Percentiles rank a stretch among this genome's conserved stretches.
These are phyloP conservation scores for Pyricularia pennisetigena DNA, from an alignment of 2,329 filamentous ascomycete genomes.

Conservation along the genomic window DNA sequence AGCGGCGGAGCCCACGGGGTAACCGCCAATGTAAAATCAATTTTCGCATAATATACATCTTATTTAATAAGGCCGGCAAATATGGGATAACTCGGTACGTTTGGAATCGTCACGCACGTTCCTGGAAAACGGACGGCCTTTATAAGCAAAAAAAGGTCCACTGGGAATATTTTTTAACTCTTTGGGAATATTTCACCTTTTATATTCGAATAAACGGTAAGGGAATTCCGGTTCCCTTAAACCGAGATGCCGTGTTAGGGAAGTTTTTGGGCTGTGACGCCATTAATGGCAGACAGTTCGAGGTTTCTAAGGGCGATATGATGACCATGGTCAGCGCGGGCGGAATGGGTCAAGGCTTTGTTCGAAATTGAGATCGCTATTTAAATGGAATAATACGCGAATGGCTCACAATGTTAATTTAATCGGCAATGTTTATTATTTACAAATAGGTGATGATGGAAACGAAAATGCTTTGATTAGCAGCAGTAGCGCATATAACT, in stretches of 20 bases:
- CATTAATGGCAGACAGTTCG: background rate
- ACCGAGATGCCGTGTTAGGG: background rate
- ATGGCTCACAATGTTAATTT: background rate
- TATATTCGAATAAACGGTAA: background rate
- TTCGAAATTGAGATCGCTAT: background rate
- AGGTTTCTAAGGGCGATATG: background rate
- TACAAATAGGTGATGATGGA: background rate
- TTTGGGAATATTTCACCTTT: background rate
- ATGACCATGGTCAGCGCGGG: background rate
- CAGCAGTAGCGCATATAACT: background rate
- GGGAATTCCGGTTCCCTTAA: background rate
- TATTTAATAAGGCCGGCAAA: background rate
- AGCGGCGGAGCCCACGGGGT: background rate
- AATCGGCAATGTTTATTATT: background rate
- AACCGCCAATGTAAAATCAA: background rate
- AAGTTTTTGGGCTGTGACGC: background rate
- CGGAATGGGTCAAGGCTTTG: background rate
- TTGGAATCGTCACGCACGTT: background rate
- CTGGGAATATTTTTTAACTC: background rate
- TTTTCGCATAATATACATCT: background rate
- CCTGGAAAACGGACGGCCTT: background rate
- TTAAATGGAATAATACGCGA: background rate
- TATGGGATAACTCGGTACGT: background rate
- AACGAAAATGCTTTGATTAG: background rate
- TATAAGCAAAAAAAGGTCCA: background rate